phyloP scores from a whole-genome alignment of 2,329 filamentous ascomycete genomes.

The Penicillium fuscoglaucum region DNA sequence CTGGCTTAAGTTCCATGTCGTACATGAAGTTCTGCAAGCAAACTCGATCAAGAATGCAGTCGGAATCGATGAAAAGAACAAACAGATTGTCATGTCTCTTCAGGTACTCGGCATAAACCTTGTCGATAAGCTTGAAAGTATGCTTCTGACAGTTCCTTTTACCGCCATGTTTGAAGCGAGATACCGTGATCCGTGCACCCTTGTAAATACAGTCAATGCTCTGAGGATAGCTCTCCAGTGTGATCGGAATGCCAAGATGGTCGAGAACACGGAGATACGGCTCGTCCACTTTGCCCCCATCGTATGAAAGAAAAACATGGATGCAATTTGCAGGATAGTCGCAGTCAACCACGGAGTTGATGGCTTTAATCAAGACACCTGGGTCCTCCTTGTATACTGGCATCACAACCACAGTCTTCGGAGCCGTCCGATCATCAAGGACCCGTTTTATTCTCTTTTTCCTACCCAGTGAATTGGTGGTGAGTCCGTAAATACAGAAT shows the following conservation, averaged over 20 bases:
- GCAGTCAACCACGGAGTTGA: conserved; percentile 89
- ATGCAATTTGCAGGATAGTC: conserved; percentile 91
- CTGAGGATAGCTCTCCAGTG: conserved; percentile 73
- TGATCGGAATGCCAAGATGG: conserved; percentile 74
- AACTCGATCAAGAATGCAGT: conserved; percentile 87
- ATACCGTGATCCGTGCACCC: conserved; percentile 81
- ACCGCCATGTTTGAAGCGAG: conserved; percentile 87
- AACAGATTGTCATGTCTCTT: conserved; percentile 89
- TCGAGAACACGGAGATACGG: conserved; percentile 84
- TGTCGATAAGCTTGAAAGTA: conserved; percentile 91
- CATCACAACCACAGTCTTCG: conserved; percentile 95
- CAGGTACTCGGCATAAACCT: conserved; percentile 83
- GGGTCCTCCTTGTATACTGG: conserved; percentile 93
- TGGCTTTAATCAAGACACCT: conserved; percentile 76
- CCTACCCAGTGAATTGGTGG: conserved; percentile 81
- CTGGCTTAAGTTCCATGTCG: conserved; percentile 96
- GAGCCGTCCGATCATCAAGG: conserved; percentile 79
- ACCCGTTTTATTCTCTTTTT: conserved; percentile 79
- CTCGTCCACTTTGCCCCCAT: conserved; percentile 85
- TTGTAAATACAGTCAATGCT: conserved; percentile 89
- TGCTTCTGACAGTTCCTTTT: conserved; percentile 92
- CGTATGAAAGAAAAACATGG: conserved; percentile 93
- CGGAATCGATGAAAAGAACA: conserved; percentile 94
- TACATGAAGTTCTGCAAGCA: conserved; percentile 98
- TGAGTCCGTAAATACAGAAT: conserved; percentile 87